Base-by-base conservation (phyloP, 345 rosid genomes). In the Hypericum androsaemum region DNA sequence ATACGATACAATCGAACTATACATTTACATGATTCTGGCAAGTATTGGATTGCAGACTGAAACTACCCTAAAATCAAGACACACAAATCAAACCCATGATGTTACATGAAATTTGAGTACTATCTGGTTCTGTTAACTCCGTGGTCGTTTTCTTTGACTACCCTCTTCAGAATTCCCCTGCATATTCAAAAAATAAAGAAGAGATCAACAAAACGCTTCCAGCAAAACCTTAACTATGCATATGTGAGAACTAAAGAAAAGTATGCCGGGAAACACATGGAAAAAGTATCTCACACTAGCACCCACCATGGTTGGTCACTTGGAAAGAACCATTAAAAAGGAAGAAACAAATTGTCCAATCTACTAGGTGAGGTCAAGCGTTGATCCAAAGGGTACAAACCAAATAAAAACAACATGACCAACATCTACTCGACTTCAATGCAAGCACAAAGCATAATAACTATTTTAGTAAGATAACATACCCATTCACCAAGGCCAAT, bases 141-240 rank as follows among this genome's bases (percentile, higher is more conserved):
- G 76, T 77, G 80, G 52, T 62, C 77, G 62, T 66, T 81, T 88
- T 66, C 83, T 80, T 54, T 75, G 88, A 73, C 77, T 81, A 64
- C 83, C 81, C 68, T 78, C 89, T 62, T 87, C 88, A n/a, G 63
- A 41, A 63, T 61, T 64, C 55, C 76, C 95, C 98, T 88, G 94
- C 72, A 76, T 64, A 45, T 40, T 35, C 39, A 11, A 47, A 10
- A 32, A 32, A 12, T 47, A 43, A 54, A 17, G 51, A 17, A 39
- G 58, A 22, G 53, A 46, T 43, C 53, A 50, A 54, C 15, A 39
- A 54, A 47, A n/a, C 6, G 38, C 43, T 9, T 10, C 17, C 7
- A 13, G 15, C 35, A 59, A 39, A 22, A 56, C 11, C 45, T 11
- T 22, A 22, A 22, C 32, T 4, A 22, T 22, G 32, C 32, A 4